Conservation (phyloP, 139 green algal species). For the Edaphochlamys debaryana region DNA sequence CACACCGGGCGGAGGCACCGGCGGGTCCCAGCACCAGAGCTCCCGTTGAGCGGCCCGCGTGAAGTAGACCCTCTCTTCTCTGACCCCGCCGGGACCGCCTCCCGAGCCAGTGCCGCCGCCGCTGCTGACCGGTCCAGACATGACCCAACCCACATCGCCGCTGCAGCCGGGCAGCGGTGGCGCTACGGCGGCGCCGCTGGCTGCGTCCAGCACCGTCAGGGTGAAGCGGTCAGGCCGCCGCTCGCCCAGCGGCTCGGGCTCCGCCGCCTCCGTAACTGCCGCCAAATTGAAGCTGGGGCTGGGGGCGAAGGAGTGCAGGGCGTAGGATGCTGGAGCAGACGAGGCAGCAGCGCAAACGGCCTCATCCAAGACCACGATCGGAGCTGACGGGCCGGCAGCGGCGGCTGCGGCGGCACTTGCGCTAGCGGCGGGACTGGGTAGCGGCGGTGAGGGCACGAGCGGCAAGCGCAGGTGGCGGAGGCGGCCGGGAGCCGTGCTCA, state of each 20-base stretch:
- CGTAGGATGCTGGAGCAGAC: not conserved
- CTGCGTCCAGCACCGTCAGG: not conserved
- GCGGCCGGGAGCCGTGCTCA: not conserved
- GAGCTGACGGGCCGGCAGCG: not conserved
- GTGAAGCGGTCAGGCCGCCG: not conserved
- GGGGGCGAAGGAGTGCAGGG: slow-evolving; percentile 18
- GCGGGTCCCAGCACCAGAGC: slow-evolving; percentile 11
- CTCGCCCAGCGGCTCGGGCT: not conserved
- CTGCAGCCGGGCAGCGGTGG: slow-evolving; percentile 2
- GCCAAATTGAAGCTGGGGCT: slow-evolving; percentile 24
- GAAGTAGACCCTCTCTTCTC: slow-evolving; percentile 18
- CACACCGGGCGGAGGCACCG: not conserved
- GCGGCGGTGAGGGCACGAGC: not conserved
- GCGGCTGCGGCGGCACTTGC: not conserved
- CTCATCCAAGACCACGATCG: slow-evolving; percentile 32
- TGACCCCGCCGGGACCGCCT: not conserved
- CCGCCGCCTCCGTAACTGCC: slow-evolving; percentile 20
- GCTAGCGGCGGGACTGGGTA: not conserved
- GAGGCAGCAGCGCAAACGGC: not conserved
- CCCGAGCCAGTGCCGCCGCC: not conserved
- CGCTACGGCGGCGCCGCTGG: not conserved
- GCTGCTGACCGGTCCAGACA: not conserved
- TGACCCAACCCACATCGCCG: slow-evolving; percentile 12
- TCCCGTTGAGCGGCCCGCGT: slow-evolving; percentile 7
- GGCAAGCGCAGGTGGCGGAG: slow-evolving; percentile 1